These are phyloP conservation scores for Umbelopsis isabellina DNA, from an alignment of 192 early-diverging fungal genomes.

Conservation along the genomic window DNA sequence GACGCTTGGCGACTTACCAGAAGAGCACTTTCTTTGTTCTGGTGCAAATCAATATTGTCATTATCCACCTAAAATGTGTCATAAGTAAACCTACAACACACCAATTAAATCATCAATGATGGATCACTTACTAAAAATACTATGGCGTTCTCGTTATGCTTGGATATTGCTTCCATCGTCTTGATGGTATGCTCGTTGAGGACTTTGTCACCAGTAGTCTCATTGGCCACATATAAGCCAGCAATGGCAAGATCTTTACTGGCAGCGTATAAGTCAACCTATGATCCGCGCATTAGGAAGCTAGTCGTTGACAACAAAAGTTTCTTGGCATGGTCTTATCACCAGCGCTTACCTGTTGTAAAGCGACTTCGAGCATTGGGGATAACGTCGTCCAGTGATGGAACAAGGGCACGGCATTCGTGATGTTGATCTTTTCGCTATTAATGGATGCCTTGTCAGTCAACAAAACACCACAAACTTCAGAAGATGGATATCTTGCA, in stretches of 20 bases:
- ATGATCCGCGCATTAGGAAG: constrained; percentile 15
- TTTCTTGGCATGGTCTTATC: background rate
- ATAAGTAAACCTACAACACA: background rate
- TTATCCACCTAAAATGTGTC: background rate
- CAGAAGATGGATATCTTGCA: constrained; percentile 75
- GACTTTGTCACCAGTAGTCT: constrained; percentile 43
- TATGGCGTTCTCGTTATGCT: constrained; percentile 48
- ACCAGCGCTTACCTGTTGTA: constrained; percentile 67
- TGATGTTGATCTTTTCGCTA: constrained; percentile 22
- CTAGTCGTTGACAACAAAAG: background rate
- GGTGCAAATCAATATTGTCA: constrained; percentile 17
- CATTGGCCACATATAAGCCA: constrained; percentile 68
- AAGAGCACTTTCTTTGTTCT: constrained; percentile 30
- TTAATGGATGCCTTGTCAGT: constrained; percentile 38
- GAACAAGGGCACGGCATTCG: constrained; percentile 77
- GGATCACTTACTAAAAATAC: constrained; percentile 54
- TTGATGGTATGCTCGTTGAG: constrained; percentile 53
- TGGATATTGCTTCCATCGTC: constrained; percentile 54
- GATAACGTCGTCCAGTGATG: constrained; percentile 82
- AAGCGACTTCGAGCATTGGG: constrained; percentile 83
- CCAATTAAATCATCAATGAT: too few species aligned
- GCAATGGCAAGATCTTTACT: constrained; percentile 53
- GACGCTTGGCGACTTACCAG: constrained; percentile 21
- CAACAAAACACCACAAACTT: constrained; percentile 83
- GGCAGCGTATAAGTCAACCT: constrained; percentile 64